Base-by-base conservation (phyloP, 2,329 filamentous ascomycete species). In the Calycina herbarum region DNA sequence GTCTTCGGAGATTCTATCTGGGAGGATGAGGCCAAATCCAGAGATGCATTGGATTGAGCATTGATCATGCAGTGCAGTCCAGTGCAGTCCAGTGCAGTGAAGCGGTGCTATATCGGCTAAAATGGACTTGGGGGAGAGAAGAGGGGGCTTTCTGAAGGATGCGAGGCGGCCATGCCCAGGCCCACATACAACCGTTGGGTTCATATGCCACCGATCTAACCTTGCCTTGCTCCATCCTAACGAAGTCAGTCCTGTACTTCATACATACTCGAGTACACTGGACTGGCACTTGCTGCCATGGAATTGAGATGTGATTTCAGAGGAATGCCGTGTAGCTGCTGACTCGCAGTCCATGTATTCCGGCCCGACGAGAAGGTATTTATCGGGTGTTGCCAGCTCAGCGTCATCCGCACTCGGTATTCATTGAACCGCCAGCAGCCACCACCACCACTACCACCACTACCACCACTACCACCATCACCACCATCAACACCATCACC, bases 1-100 rank as follows among this genome's bases (percentile, higher is more conserved):
- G 20, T 31, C 33, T 42, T 60, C 58, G 58, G 58, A 60, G 58
- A 42, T 60, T 42, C 58, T 40, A n/a, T n/a, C 5, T 31, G 8
- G 7, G 24, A 8, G 15, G 33, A 59, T 17, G 15, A 48, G 20
- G 0, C n/a, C 45, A 24, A 24, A 51, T 24, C n/a, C 45, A 51
- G 45, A 24, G 45, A 24, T 24, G 45, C n/a, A 51, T 7, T 10
- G 17, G 35, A 38, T 38, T 38, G 35, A 38, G 35, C 35, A 13
- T 38, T 38, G 35, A 11, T 38, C 35, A 38, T 38, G 35, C 35
- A 38, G 35, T 38, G 10, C 35, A 38, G 35, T 38, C 8, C 35
- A 38, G 13, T 38, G 13, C 35, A 11, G 13, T 11, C 8, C 35
- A 38, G 35, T 38, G 42, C n/a, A 24, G 45, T 51, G n/a, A 11